Base-by-base conservation (phyloP, 2,329 filamentous ascomycete genomes). In the Fusarium nematophilum region DNA sequence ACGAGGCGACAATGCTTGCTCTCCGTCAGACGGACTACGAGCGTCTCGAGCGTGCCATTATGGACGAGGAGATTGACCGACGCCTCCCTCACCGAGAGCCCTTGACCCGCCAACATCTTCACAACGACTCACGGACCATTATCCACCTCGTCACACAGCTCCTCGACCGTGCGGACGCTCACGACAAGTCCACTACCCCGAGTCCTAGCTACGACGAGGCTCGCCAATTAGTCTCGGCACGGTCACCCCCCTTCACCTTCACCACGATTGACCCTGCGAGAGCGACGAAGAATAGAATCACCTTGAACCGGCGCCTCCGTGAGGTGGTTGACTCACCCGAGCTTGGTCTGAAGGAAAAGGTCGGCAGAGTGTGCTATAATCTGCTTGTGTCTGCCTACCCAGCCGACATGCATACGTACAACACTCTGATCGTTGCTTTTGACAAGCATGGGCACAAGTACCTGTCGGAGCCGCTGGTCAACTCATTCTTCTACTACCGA, bases 341-440 rank as follows among this genome's bases (percentile, higher is more conserved):
- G 3, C 59, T 75, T 6, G 50, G 46, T 23, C 51, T 73, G 6
- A 73, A 72, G 46, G 74, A 78, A 46, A 73, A 65, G 49, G 68
- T 78, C 23, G 75, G 73, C 33, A 70, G 71, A 31, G 77, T 87
- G 46, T 86, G 83, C 72, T 88, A 88, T 73, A 92, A 91, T 68
- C 76, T 95, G 3, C 79, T 92, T 13, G 76, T 86, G 4, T 86
- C 85, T 3, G 72, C 81, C 2, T 78, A 84, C 14, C 83, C 86
- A 0, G 89, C 90, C 1, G 85, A 85, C 58, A 82, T 90, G 29
- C 80, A 86, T 61, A 92, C 88, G 4, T 92, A 88, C 76, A 93
- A 93, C 68, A 81, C 83, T 10, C 79, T 95, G 21, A 82, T 94
- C 3, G 72, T 84, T n/a, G 84, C 85, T n/a, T 86, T 94, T 44